Conservation (phyloP, 345 rosid species). For the Anastatica hierochuntica region DNA sequence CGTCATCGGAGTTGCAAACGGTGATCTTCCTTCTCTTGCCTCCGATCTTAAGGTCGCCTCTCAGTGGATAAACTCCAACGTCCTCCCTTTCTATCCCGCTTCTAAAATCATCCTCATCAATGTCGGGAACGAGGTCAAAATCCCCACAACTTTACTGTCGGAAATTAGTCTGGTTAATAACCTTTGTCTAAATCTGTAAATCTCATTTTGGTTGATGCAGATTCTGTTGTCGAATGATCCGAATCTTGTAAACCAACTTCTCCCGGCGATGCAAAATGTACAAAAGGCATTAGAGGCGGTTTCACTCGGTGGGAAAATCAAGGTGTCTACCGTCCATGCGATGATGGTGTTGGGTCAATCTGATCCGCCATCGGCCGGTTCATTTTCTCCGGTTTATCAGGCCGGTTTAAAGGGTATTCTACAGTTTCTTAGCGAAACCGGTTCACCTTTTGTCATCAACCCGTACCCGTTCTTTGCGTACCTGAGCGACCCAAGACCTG, state of each 20-base stretch:
- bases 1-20: slow-evolving; percentile 67
- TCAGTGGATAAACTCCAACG: slow-evolving; percentile 69
- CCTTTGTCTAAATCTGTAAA: background rate
- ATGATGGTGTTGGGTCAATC: slow-evolving; percentile 72
- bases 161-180: too few species aligned
- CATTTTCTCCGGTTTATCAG: slow-evolving; percentile 43
- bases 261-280: slow-evolving; percentile 80
- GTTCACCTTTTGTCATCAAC: slow-evolving; percentile 69
- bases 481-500: slow-evolving; percentile 77
- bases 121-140: slow-evolving; percentile 94
- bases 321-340: slow-evolving; percentile 84
- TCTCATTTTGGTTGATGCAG: slow-evolving; percentile 19
- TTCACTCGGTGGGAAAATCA: slow-evolving; percentile 62
- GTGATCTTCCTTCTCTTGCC: slow-evolving; percentile 69
- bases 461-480: slow-evolving; percentile 96
- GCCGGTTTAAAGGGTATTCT: slow-evolving; percentile 48
- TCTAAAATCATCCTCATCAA: slow-evolving; percentile 69
- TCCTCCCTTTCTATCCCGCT: slow-evolving; percentile 71
- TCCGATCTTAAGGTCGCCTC: slow-evolving; percentile 64
- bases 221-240: slow-evolving; percentile 59
- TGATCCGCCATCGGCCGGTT: slow-evolving; percentile 84
- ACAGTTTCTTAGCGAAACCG: slow-evolving; percentile 56
- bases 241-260: slow-evolving; percentile 54
- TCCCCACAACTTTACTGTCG: too few species aligned
- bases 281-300: slow-evolving; percentile 59